Evolutionary conservation across 2,329 filamentous ascomycete species (phyloP), one percentile per base, ranked within the genome.

Genomic region (Seiridium cupressi): DNA sequence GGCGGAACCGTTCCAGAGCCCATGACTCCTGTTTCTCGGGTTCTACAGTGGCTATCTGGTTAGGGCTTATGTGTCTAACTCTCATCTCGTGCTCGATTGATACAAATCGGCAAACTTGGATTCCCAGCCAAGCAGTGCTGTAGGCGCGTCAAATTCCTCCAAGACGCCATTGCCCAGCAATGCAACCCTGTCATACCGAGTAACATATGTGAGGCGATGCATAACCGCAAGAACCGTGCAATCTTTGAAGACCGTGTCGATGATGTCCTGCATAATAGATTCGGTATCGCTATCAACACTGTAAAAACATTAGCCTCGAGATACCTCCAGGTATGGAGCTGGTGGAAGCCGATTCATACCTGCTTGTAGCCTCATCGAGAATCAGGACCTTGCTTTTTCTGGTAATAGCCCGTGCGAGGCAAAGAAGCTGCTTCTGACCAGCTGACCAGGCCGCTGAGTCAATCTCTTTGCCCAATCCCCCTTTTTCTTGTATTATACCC

Each of bases 361-460:
- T 64, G 63, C 66, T 68, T 26, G 62, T 66, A n/a, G 63, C 66
- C 59, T 68, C 66, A 46, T 66, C 63, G 10, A 68, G 63, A 26
- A 68, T 61, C 58, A 66, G 51, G 4, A 68, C 58, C 35, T 57
- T 62, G 44, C 62, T 63, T 18, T 63, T 58, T n/a, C 59, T 44
- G 31, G 63, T 55, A 60, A 66, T 61, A 44, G 65, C 65, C 47
- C 65, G 59, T 9, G 62, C 64, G 32, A 68, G 57, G 55, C 60
- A 68, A 13, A 68, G 53, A 40, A 66, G 59, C 57, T 68, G 66
- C 13, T 53, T 60, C 47, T 66, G 54, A 0, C 64, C 62, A 3
- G 51, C 58, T 2, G 63, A 63, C 63, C 61, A 62, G 3, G 56
- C 51, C 2, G 47, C 47, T 9, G 51, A 44, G 34, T 60, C 49